Conservation (phyloP, 768 basidiomycete species). For the Suillus tomentosus region DNA sequence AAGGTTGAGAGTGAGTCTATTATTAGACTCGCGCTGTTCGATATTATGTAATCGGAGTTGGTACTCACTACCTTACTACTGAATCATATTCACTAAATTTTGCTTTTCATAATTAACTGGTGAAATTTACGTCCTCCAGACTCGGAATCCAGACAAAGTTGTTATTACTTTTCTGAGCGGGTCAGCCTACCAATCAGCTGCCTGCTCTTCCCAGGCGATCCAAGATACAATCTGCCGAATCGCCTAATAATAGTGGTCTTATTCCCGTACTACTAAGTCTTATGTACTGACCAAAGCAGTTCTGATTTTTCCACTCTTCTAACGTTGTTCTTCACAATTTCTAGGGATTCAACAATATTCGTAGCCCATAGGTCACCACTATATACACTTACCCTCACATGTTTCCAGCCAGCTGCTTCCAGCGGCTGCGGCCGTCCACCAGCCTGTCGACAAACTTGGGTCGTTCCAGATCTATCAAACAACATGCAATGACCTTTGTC, state of each 20-base stretch:
- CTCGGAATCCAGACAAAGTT: too few relatives aligned
- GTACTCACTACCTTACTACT: too few relatives aligned
- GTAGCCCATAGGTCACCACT: neutral
- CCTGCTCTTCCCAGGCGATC: conserved; percentile 1
- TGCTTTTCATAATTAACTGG: too few relatives aligned
- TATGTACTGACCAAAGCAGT: neutral
- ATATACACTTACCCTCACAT: conserved; percentile 5
- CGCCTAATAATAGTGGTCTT: conserved; percentile 9
- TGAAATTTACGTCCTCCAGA: neutral
- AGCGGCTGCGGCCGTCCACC: conserved; percentile 8
- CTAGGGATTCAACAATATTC: neutral
- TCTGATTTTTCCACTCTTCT: conserved; percentile 10
- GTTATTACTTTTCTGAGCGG: too few relatives aligned
- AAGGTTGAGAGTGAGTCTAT: too few relatives aligned
- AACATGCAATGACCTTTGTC: conserved; percentile 2
- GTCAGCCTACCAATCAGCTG: neutral
- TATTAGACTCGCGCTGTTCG: too few relatives aligned
- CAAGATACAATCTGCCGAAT: neutral
- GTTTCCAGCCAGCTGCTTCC: conserved; percentile 6
- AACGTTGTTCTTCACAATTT: conserved; percentile 1
- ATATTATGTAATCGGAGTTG: too few relatives aligned
- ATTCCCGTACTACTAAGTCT: conserved; percentile 1
- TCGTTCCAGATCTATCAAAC: neutral
- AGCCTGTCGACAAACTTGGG: conserved; percentile 11
- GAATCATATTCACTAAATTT: too few relatives aligned